These are phyloP conservation scores for Jacaranda copaia DNA, from an alignment of 257 asterid genomes.

Conservation along the genomic window DNA sequence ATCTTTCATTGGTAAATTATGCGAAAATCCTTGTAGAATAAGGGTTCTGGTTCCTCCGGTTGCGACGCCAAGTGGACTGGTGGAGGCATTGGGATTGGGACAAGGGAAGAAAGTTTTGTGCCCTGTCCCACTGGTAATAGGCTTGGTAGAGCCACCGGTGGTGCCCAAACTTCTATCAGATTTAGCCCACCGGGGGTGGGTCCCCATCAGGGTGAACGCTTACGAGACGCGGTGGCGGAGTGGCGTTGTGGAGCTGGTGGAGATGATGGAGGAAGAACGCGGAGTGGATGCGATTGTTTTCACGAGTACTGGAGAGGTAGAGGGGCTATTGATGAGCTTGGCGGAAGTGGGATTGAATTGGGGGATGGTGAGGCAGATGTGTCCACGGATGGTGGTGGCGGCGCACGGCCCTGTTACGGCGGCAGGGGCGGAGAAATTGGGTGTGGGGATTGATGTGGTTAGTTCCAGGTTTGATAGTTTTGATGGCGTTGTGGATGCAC, in stretches of 20 bases:
- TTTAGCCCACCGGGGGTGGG: slow-evolving; percentile 65
- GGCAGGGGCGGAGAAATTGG: slow-evolving; percentile 79
- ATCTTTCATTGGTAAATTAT: slow-evolving; percentile 50
- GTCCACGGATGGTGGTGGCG: slow-evolving; percentile 76
- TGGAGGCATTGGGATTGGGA: slow-evolving; percentile 66
- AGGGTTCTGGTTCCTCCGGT: slow-evolving; percentile 64
- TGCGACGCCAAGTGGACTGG: slow-evolving; percentile 74
- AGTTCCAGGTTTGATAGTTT: slow-evolving; percentile 73
- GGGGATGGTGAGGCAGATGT: slow-evolving; percentile 69
- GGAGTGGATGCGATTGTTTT: slow-evolving; percentile 81
- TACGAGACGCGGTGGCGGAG: slow-evolving; percentile 82
- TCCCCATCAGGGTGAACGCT: slow-evolving; percentile 55
- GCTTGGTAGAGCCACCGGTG: slow-evolving; percentile 80
- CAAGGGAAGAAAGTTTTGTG: slow-evolving; percentile 62
- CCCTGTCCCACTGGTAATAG: slow-evolving; percentile 76
- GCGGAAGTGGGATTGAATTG: slow-evolving; percentile 67
- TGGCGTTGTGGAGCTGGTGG: slow-evolving; percentile 56
- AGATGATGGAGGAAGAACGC: slow-evolving; percentile 50
- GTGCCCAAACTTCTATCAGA: slow-evolving; percentile 68
- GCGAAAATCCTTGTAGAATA: slow-evolving; percentile 57
- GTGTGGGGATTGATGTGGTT: slow-evolving; percentile 81
- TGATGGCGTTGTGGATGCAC: slow-evolving; percentile 74
- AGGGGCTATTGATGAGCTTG: slow-evolving; percentile 84
- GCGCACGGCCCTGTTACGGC: slow-evolving; percentile 96
- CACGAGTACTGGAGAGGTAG: slow-evolving; percentile 88